Base-by-base conservation (phyloP, 1,284 basidiomycete genomes). In the Puccinia coronata region DNA sequence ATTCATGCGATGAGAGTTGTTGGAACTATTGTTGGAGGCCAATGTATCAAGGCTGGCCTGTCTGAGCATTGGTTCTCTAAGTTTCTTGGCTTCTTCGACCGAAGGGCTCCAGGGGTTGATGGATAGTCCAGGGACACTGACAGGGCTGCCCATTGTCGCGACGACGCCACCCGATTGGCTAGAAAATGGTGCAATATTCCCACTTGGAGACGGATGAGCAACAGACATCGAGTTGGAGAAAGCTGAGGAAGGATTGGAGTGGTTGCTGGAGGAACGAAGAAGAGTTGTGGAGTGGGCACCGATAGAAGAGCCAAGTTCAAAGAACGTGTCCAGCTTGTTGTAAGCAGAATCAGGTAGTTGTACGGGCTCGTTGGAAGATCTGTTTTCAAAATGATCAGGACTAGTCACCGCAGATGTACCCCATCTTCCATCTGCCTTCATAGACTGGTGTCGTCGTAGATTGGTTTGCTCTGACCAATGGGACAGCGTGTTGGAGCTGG, bases 71-170 rank as follows among this genome's bases (percentile, higher is more conserved):
- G 78, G 78, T 49, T 80, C 78, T 61, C 78, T 55, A 12, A 80
- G 69, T 34, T 80, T 80, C 47, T 71, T 71, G 39, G 57, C 78
- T 47, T 80, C 78, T 69, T 80, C 78, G 31, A 80, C 43, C 39
- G 78, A 69, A 71, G 78, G 78, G 53, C 78, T 80, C 78, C 78
- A 80, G 47, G 78, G 78, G 41, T 72, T 72, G 23, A 69, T 61
- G 41, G 53, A 55, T 28, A 80, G 53, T 28, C 53, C 69, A 12
- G 78, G 78, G 39, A 80, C 67, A 43, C 55, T 63, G 23, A 80
- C 78, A 20, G 78, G 78, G 34, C 76, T 79, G 31, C 55, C 61
- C n/a, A 63, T 59, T 3, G 53, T 75, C 2, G 53, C 61, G 20
- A 75, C 41, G 39, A 75, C 57, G 55, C 55, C 57, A 53, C n/a